Evolutionary conservation across 129 eudicot species (phyloP).

Genomic region (Lactuca sativa): DNA sequence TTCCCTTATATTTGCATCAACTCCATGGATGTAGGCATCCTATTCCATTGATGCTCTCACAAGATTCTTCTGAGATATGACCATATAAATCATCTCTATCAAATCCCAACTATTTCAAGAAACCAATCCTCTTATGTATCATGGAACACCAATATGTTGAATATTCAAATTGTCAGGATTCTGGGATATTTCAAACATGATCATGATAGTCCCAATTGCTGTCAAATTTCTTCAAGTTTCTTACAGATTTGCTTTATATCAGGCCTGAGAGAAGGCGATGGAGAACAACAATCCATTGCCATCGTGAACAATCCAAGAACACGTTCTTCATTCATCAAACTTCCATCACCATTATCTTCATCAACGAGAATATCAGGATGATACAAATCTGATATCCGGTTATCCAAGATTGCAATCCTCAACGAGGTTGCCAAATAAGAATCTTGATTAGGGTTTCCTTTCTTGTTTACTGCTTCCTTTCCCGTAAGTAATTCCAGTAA

Average conservation of each 20-base stretch:
- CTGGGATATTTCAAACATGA: constrained; percentile 1
- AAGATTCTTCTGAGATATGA: too few relatives aligned
- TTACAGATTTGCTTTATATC: constrained; percentile 52
- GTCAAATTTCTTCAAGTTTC: constrained; percentile 65
- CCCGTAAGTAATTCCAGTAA: constrained; percentile 70
- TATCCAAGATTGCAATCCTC: constrained; percentile 63
- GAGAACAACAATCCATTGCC: constrained; percentile 96
- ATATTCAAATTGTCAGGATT: constrained; percentile 14
- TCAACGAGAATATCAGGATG: constrained; percentile 58
- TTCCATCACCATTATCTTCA: constrained; percentile 39
- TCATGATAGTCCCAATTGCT: not conserved
- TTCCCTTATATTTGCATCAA: not conserved
- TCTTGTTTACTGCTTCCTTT: constrained; percentile 49
- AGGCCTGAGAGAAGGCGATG: constrained; percentile 76
- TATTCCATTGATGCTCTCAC: too few relatives aligned
- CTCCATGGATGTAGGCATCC: not conserved
- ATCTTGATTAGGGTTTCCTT: constrained; percentile 49
- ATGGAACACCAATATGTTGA: not conserved
- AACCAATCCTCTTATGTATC: not conserved
- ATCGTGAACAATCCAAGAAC: constrained; percentile 58
- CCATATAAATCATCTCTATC: not conserved
- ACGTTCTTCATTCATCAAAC: constrained; percentile 46
- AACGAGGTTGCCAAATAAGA: constrained; percentile 50
- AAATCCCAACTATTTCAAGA: not conserved
- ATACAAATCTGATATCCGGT: constrained; percentile 49